Evolutionary conservation across 441 rosid genomes (phyloP).

Genomic region (Syzygium syzygioides): DNA sequence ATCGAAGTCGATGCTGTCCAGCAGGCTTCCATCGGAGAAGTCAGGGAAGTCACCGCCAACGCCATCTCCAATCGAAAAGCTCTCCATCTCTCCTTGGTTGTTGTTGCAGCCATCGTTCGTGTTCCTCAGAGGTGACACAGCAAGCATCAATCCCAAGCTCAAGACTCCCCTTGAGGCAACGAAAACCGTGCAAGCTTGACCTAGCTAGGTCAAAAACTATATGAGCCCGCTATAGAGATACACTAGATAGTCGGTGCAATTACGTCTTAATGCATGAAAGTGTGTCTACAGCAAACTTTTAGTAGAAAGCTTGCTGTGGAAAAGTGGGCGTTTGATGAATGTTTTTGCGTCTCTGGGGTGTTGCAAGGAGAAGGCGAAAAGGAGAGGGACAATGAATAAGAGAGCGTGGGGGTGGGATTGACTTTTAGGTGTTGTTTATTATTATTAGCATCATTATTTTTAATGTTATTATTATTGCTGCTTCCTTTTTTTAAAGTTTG

Average conservation of each 20-base stretch:
- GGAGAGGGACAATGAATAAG: background rate
- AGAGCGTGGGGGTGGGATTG: background rate
- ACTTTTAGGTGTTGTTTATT: background rate
- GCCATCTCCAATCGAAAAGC: conserved; percentile 24
- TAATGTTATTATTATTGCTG: background rate
- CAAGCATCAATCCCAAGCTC: conserved; percentile 53
- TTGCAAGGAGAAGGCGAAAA: background rate
- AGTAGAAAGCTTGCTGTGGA: background rate
- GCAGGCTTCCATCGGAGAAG: conserved; percentile 42
- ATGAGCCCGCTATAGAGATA: background rate
- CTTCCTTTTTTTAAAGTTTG: conserved; percentile 6
- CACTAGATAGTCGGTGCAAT: conserved; percentile 5
- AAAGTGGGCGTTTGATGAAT: background rate
- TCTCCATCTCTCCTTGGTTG: conserved; percentile 34
- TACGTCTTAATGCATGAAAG: background rate
- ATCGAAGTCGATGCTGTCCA: conserved; percentile 24
- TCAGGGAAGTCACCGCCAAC: conserved; percentile 34
- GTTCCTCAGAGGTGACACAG: conserved; percentile 46
- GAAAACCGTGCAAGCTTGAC: background rate
- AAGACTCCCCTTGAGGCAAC: background rate
- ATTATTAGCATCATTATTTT: background rate
- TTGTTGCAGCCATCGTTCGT: conserved; percentile 18
- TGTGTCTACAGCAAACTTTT: background rate
- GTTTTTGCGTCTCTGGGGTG: background rate
- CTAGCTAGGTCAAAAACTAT: background rate